Conservation (phyloP, 805 yeast genomes). For the Starmerella apis region DNA sequence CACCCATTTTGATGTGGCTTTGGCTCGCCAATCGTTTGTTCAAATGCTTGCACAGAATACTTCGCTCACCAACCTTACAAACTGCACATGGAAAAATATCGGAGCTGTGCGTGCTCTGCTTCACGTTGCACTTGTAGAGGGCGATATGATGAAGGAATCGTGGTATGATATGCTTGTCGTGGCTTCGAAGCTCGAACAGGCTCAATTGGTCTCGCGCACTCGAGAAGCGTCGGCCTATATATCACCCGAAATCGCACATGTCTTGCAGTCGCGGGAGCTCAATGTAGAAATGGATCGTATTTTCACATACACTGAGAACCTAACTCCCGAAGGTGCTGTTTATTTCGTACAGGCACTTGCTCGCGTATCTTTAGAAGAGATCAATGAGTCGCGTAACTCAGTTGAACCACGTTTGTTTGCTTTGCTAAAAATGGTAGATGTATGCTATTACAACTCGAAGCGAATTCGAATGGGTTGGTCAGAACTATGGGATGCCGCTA, state of each 20-base stretch:
- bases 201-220: conserved; percentile 78
- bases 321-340: conserved; percentile 75
- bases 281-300: conserved; percentile 64
- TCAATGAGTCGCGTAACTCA: conserved; percentile 74
- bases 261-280: conserved; percentile 30
- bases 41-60: conserved; percentile 82
- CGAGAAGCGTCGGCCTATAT: conserved; percentile 45
- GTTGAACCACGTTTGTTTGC: conserved; percentile 83
- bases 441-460: conserved; percentile 93
- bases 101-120: conserved; percentile 66
- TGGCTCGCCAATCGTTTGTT: conserved; percentile 80
- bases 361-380: conserved; percentile 80
- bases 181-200: conserved; percentile 82
- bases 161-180: conserved; percentile 79
- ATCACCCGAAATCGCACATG: conserved; percentile 29
- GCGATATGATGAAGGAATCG: conserved; percentile 58
- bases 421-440: conserved; percentile 89
- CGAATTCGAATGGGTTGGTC: conserved; percentile 96
- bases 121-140: conserved; percentile 68
- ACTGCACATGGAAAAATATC: conserved; percentile 67
- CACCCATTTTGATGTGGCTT: conserved; percentile 68
- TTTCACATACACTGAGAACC: conserved; percentile 67
- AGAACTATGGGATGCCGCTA: conserved; percentile 73
- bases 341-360: conserved; percentile 80
- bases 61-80: conserved; percentile 64